Conservation (phyloP, 2,329 filamentous ascomycete species). For the Bipolaris victoriae region DNA sequence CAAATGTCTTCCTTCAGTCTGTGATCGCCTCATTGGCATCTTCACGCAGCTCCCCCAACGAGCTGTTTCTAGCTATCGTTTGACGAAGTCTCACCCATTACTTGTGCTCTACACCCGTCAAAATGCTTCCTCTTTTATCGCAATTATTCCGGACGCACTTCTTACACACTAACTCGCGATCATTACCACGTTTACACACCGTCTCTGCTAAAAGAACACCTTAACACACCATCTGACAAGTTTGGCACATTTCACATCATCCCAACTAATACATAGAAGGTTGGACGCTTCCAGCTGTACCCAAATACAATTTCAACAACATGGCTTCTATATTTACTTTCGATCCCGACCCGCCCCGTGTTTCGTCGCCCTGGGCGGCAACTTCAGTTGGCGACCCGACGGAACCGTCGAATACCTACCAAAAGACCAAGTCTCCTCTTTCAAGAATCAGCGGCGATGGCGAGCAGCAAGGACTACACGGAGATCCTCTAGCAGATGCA, state of each 20-base stretch:
- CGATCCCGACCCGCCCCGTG: conserved; percentile 83
- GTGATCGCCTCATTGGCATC: conserved; percentile 35
- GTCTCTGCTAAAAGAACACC: conserved; percentile 17
- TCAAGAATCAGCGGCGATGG: conserved; percentile 16
- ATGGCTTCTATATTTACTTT: conserved; percentile 98
- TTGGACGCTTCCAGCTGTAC: background rate
- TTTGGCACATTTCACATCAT: background rate
- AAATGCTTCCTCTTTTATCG: conserved; percentile 59
- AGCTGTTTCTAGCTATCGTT: conserved; percentile 27
- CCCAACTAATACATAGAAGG: background rate
- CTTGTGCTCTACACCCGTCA: conserved; percentile 45
- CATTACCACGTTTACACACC: conserved; percentile 46
- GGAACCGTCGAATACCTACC: conserved; percentile 21
- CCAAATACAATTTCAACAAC: conserved; percentile 1
- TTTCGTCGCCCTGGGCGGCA: conserved; percentile 89
- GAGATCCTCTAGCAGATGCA: conserved; percentile 8
- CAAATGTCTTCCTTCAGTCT: conserved; percentile 22
- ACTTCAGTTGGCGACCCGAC: conserved; percentile 49
- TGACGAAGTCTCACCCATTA: conserved; percentile 29
- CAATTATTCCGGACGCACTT: conserved; percentile 57
- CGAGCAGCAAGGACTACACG: conserved; percentile 8
- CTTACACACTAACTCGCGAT: conserved; percentile 58
- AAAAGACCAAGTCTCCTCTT: conserved; percentile 24
- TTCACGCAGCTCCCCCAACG: conserved; percentile 27
- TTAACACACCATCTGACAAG: conserved; percentile 9